Evolutionary conservation across 192 early-diverging fungal species (phyloP).

Genomic region (Coemansia biformis): DNA sequence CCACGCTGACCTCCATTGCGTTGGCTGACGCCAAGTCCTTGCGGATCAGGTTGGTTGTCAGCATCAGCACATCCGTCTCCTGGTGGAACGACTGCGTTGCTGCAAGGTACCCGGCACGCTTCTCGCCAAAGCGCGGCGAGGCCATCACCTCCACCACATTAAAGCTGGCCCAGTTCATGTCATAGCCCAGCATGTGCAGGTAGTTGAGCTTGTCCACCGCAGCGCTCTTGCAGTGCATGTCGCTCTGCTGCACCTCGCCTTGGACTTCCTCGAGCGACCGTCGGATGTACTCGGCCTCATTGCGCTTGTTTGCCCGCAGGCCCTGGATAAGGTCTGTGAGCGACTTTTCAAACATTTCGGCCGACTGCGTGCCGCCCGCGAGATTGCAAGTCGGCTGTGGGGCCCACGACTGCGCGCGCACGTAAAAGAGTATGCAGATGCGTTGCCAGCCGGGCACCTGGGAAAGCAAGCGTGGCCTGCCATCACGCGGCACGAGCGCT

Average conservation of each 20-base stretch:
- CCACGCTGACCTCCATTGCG: conserved; percentile 78
- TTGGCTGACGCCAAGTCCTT: conserved; percentile 91
- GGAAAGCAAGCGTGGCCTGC: no score
- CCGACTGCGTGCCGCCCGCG: no score
- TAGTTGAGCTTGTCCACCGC: conserved; percentile 85
- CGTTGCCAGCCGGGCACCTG: no score
- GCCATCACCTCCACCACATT: conserved; percentile 97
- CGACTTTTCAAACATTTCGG: conserved; percentile 27
- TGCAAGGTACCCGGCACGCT: conserved; percentile 88
- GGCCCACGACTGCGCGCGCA: background rate
- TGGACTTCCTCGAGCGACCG: conserved; percentile 85
- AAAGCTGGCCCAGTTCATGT: conserved; percentile 95
- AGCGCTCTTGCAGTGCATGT: conserved; percentile 76
- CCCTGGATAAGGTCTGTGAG: conserved; percentile 93
- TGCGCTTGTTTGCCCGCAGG: conserved; percentile 83
- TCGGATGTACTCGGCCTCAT: conserved; percentile 82
- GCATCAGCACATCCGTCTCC: conserved; percentile 94
- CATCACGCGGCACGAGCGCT: no score
- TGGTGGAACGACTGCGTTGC: conserved; percentile 85
- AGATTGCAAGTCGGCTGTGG: no score
- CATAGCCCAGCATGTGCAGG: conserved; percentile 96
- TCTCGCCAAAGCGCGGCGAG: conserved; percentile 75
- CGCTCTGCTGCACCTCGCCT: conserved; percentile 76
- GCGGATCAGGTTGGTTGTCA: conserved; percentile 92
- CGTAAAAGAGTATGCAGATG: no score